Evolutionary conservation across 2,329 filamentous ascomycete genomes (phyloP).

Genomic region (Pestalotiopsis sp.): DNA sequence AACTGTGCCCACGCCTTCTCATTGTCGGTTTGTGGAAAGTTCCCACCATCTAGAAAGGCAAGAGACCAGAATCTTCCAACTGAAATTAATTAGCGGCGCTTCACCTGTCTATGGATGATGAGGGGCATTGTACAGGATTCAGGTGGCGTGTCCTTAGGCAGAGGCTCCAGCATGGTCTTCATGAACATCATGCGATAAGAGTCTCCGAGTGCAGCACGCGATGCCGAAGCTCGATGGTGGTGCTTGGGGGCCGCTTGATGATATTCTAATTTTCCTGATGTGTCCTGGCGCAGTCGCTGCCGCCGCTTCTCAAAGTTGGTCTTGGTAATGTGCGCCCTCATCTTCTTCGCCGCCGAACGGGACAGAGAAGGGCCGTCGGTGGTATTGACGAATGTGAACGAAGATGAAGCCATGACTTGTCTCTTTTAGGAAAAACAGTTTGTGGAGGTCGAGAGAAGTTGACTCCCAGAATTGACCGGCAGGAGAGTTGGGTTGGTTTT

Average conservation of each 20-base stretch:
- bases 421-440: constrained; percentile 20
- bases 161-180: neutral
- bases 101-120: neutral
- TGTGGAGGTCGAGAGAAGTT: neutral
- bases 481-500: neutral
- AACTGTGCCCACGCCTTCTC: constrained; percentile 27
- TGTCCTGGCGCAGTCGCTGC: constrained; percentile 9
- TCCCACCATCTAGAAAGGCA: neutral
- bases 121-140: neutral
- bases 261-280: neutral
- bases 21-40: neutral
- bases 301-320: constrained; percentile 24
- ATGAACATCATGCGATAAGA: neutral
- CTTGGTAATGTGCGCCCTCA: constrained; percentile 23
- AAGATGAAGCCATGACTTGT: constrained; percentile 16
- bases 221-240: neutral
- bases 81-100: neutral
- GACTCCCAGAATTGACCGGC: neutral
- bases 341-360: constrained; percentile 17
- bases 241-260: neutral
- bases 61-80: constrained; percentile 4
- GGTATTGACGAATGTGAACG: constrained; percentile 23
- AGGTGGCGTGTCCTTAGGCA: neutral
- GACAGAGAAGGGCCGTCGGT: constrained; percentile 21
- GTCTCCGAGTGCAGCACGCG: neutral